Conservation (phyloP, 2,329 filamentous ascomycete genomes). For the Hymenotorrendiella dingleyae region DNA sequence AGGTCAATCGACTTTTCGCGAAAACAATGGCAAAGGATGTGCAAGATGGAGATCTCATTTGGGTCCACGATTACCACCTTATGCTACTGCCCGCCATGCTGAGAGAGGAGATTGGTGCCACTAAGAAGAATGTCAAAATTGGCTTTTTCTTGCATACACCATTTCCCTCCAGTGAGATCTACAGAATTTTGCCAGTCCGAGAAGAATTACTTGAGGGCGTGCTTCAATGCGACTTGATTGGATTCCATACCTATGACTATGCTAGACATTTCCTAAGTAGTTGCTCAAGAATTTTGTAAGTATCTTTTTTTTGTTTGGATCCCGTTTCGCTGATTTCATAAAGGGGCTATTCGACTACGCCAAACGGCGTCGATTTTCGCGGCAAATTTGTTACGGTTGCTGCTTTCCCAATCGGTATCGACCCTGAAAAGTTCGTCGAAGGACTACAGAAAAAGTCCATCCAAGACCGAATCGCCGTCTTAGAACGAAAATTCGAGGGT, state of each 20-base stretch:
- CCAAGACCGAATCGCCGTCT: slow-evolving; percentile 75
- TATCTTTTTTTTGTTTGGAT: too few relatives aligned
- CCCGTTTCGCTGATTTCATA: too few relatives aligned
- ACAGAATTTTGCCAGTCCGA: slow-evolving; percentile 87
- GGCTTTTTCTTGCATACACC: slow-evolving; percentile 98
- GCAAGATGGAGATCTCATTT: slow-evolving; percentile 88
- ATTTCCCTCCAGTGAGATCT: slow-evolving; percentile 95
- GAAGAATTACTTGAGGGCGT: slow-evolving; percentile 83
- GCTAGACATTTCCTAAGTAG: slow-evolving; percentile 96
- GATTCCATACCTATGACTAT: slow-evolving; percentile 98
- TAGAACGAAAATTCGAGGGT: slow-evolving; percentile 88
- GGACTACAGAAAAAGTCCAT: slow-evolving; percentile 81
- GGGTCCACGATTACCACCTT: slow-evolving; percentile 98
- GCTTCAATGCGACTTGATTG: slow-evolving; percentile 88
- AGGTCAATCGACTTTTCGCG: slow-evolving; percentile 89
- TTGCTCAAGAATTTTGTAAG: slow-evolving; percentile 85
- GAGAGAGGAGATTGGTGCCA: slow-evolving; percentile 75
- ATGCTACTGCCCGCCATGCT: slow-evolving; percentile 97
- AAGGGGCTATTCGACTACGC: slow-evolving; percentile 68
- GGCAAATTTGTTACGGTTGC: slow-evolving; percentile 86
- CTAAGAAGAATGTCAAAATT: slow-evolving; percentile 89
- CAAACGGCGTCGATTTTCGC: slow-evolving; percentile 87
- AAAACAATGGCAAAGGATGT: slow-evolving; percentile 82
- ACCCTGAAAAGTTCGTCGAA: slow-evolving; percentile 92
- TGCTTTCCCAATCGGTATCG: slow-evolving; percentile 96